Evolutionary conservation across 2,329 filamentous ascomycete species (phyloP).

Genomic region (Chalaropsis ovoidea): DNA sequence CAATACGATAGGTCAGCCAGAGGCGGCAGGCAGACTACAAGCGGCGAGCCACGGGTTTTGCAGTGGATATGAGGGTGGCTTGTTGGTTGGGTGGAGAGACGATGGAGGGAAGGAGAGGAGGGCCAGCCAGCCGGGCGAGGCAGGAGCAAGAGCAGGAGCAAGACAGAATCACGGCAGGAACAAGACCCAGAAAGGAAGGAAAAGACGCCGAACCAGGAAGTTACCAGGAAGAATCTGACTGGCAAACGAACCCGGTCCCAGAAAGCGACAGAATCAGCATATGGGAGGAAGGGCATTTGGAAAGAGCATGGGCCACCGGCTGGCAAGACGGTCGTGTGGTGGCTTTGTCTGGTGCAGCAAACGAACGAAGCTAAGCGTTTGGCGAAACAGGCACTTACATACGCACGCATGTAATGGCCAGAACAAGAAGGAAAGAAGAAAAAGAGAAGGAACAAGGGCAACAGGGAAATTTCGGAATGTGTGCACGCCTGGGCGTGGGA

Average conservation of each 20-base stretch:
- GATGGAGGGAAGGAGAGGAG: no score
- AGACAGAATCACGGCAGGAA: background rate
- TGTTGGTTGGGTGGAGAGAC: no score
- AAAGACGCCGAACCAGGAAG: background rate
- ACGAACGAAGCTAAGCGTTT: slow-evolving; percentile 8
- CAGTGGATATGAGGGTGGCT: background rate
- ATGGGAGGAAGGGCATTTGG: background rate
- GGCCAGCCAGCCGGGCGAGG: no score
- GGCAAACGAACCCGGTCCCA: background rate
- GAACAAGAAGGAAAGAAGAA: background rate
- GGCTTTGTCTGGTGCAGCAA: slow-evolving; percentile 4
- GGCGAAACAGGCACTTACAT: background rate
- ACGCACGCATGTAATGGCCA: background rate
- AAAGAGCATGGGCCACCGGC: background rate
- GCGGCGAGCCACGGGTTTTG: background rate
- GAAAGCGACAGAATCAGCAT: background rate
- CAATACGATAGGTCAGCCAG: background rate
- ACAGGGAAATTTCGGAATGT: slow-evolving; percentile 8
- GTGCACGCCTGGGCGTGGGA: slow-evolving; percentile 3
- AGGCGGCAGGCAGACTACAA: background rate
- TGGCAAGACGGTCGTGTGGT: background rate
- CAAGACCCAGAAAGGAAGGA: background rate
- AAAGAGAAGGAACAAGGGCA: background rate
- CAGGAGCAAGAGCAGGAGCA: background rate
- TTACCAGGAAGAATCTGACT: background rate